phyloP scores from a whole-genome alignment of 1,284 basidiomycete species.

The Microstroma glucosiphilum region DNA sequence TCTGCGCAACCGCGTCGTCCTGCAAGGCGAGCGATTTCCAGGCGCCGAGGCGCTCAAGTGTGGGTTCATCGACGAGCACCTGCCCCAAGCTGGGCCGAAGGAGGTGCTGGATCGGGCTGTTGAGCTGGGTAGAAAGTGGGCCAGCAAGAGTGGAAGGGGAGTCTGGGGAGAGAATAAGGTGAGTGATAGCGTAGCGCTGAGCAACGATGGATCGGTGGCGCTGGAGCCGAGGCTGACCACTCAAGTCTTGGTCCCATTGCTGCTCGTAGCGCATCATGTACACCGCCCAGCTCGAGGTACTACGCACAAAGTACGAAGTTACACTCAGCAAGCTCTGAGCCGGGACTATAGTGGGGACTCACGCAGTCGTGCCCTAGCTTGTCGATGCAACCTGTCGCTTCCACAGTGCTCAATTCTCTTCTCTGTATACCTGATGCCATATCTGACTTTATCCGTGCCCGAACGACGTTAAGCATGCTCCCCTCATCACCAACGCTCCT shows the following conservation, averaged over 20 bases:
- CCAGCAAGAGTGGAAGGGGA: background rate
- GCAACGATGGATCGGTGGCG: background rate
- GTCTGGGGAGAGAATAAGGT: conserved; percentile 7
- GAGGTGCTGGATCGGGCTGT: background rate
- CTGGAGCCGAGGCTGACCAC: background rate
- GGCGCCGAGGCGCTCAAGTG: conserved; percentile 1
- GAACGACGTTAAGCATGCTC: too few relatives aligned
- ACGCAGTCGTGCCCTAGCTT: too few relatives aligned
- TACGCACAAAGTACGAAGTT: background rate
- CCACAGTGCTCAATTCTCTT: too few relatives aligned
- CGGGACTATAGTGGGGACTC: too few relatives aligned
- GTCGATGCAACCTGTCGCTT: too few relatives aligned
- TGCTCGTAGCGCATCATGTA: background rate
- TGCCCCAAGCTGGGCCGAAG: background rate
- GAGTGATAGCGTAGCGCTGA: background rate
- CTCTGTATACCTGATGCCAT: too few relatives aligned
- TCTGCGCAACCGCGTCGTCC: background rate
- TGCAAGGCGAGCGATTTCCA: conserved; percentile 3
- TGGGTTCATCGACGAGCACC: conserved; percentile 1
- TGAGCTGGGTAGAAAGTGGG: background rate
- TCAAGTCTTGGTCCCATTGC: background rate
- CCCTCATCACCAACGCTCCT: too few relatives aligned
- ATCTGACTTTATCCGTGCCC: too few relatives aligned
- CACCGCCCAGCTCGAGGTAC: background rate
- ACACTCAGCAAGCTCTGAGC: conserved; percentile 3